Conservation (phyloP, 345 rosid genomes). For the Nephelium lappaceum region DNA sequence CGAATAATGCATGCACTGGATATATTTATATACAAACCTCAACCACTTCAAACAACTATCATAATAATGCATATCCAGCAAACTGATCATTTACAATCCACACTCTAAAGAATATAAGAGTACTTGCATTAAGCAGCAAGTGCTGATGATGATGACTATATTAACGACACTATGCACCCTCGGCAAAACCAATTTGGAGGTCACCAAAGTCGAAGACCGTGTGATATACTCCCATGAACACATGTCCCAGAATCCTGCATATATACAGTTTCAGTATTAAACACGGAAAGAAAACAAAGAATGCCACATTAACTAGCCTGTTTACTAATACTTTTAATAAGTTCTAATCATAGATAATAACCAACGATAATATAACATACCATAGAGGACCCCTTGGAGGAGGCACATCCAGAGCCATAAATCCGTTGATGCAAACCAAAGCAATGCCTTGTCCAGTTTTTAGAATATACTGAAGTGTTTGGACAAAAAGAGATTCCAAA, state of each 20-base stretch:
- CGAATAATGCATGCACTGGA: not conserved
- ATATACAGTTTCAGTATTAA: not conserved
- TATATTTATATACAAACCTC: not conserved
- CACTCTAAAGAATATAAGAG: no score
- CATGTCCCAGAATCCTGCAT: conserved; percentile 77
- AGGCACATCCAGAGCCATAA: conserved; percentile 63
- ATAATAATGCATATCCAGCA: not conserved
- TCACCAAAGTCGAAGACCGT: conserved; percentile 67
- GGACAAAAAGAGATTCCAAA: not conserved
- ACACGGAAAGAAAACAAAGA: not conserved
- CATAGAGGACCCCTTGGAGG: conserved; percentile 76
- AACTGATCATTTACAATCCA: not conserved
- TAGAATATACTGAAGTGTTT: conserved; percentile 59
- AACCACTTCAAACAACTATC: not conserved
- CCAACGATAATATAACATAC: conserved; percentile 30
- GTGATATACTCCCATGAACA: conserved; percentile 85
- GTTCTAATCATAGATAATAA: not conserved
- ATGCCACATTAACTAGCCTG: not conserved
- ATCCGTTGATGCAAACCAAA: conserved; percentile 65
- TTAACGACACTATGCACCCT: conserved; percentile 41
- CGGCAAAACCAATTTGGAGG: conserved; percentile 68
- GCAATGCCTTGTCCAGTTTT: conserved; percentile 57
- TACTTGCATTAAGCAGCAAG: not conserved
- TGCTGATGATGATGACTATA: not conserved
- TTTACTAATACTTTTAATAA: not conserved